A percentile compares a stretch with the other conserved stretches of the same genome.
Conservation (phyloP, 805 yeast genomes). For the Ogataea nakhonphanomensis region DNA sequence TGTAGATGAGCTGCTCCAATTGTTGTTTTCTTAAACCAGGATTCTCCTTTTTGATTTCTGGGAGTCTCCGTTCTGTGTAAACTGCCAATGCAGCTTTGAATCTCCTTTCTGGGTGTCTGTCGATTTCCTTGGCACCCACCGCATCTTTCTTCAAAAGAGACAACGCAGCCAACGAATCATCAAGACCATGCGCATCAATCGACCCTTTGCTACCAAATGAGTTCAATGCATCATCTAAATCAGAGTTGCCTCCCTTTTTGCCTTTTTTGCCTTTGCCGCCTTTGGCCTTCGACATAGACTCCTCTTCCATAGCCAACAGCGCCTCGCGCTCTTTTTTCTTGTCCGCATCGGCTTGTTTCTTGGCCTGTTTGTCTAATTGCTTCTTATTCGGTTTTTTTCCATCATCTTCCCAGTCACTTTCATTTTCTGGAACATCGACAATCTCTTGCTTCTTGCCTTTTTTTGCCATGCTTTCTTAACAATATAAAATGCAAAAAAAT, state of each 20-base stretch:
- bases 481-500: neutral
- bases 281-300: constrained; percentile 51
- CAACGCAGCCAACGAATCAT: constrained; percentile 74
- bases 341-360: constrained; percentile 70
- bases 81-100: constrained; percentile 77
- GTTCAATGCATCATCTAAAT: constrained; percentile 65
- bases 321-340: constrained; percentile 83
- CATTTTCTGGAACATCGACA: constrained; percentile 40
- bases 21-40: constrained; percentile 82
- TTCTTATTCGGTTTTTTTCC: constrained; percentile 66
- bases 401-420: constrained; percentile 64
- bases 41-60: constrained; percentile 68
- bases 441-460: constrained; percentile 43
- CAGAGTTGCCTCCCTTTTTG: constrained; percentile 35
- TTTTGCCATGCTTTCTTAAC: constrained; percentile 26
- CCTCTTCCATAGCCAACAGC: constrained; percentile 57
- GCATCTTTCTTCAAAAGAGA: constrained; percentile 58
- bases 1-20: constrained; percentile 65
- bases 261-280: constrained; percentile 64
- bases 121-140: constrained; percentile 60
- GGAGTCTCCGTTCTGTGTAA: constrained; percentile 66
- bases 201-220: constrained; percentile 39
- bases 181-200: constrained; percentile 71
- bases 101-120: constrained; percentile 86
- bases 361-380: constrained; percentile 63